Conservation (phyloP, 331 rosid genomes). For the Malus hybrid region DNA sequence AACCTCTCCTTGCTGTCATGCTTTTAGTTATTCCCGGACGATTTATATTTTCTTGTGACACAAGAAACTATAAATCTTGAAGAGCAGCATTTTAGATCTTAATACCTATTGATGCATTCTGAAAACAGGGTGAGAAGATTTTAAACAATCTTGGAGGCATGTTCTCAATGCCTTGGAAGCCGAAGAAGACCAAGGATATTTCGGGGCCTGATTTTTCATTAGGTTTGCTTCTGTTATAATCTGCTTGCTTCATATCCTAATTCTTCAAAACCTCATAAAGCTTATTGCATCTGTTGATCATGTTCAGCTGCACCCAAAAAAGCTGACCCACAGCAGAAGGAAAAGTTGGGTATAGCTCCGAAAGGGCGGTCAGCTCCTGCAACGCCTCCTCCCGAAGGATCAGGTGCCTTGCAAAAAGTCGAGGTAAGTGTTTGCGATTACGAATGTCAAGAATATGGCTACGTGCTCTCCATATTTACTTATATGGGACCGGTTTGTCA, state of each 20-base stretch:
- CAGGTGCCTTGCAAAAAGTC: constrained; percentile 49
- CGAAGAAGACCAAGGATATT: constrained; percentile 62
- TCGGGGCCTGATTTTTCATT: constrained; percentile 67
- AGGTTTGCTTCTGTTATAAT: constrained; percentile 37
- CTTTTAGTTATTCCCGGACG: neutral
- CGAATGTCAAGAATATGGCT: neutral
- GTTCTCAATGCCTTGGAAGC: constrained; percentile 82
- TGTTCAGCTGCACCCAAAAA: constrained; percentile 17
- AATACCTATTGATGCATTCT: neutral
- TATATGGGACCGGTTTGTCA: neutral
- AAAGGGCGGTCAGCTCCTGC: constrained; percentile 48
- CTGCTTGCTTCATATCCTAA: neutral
- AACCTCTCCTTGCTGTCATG: neutral
- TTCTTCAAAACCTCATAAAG: neutral
- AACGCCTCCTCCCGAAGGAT: constrained; percentile 51
- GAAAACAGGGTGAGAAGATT: constrained; percentile 82
- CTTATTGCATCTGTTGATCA: neutral
- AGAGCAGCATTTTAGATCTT: neutral
- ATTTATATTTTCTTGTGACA: neutral
- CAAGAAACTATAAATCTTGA: neutral
- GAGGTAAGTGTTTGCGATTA: constrained; percentile 32
- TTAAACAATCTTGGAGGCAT: constrained; percentile 90
- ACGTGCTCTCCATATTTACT: constrained; percentile 2
- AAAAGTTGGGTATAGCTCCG: constrained; percentile 59
- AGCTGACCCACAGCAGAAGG: constrained; percentile 36